Base-by-base conservation (phyloP, 345 rosid species). In the Euclidium syriacum region DNA sequence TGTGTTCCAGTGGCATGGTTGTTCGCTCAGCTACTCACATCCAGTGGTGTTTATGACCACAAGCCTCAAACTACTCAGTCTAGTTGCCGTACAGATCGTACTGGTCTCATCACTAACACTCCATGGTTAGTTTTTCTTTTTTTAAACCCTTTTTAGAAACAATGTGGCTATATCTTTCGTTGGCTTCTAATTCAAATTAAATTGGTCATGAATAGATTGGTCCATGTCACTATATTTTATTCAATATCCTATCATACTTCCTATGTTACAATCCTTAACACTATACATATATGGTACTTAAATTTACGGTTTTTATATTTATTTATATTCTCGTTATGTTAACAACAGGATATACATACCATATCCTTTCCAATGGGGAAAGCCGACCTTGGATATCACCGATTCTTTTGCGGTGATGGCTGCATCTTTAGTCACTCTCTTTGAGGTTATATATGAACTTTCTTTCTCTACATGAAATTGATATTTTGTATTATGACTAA, bases 361-460 rank as follows among this genome's bases (percentile, higher is more conserved):
- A 58, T 80, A 72, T 42, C 95, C 89, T 64, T 85, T 87, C 66
- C 89, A 79, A 54, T 87, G 91, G 88, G 87, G 87, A 52, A 79
- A 73, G 54, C 95, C 95, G 17, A 85, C 87, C 18, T 83, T 87
- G 52, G 51, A 74, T 39, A 65, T 69, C 10, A 80, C 81, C 65
- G 89, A 88, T 46, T 68, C 76, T 32, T 74, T 88, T n/a, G 79
- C 75, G 6, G 78, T 85, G 91, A 75, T 81, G 80, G 81, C 87
- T 58, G 89, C 85, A 20, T 73, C 86, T 30, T 74, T 81, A n/a
- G 84, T 85, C 46, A 78, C 91, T 50, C 69, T 81, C n/a, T 81
- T 77, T 64, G 95, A 82, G 95, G 90, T 86, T 33, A 5, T n/a
- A n/a, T n/a, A n/a, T n/a, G n/a, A 5, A 41, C 16, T 9, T 41